A percentile compares a stretch with the other conserved stretches of the same genome.
These are phyloP conservation scores for Rosa rugosa DNA, from an alignment of 306 rosid genomes.

Conservation along the genomic window DNA sequence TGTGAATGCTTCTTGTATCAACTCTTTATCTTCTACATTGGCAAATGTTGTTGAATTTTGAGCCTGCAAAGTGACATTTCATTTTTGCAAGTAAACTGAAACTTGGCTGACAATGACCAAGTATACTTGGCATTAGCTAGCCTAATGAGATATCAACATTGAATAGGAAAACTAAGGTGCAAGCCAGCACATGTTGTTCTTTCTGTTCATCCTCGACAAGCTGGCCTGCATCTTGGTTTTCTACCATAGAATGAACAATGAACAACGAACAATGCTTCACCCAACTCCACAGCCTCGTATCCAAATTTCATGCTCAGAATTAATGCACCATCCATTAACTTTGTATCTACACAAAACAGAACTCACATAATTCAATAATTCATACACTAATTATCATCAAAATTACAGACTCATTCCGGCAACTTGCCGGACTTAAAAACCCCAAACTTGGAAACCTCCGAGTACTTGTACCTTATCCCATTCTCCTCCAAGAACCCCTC, in stretches of 20 bases:
- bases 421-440: constrained; percentile 45
- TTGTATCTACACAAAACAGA: not conserved
- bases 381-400: not conserved
- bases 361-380: not conserved
- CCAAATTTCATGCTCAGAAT: not conserved
- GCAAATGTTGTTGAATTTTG: not conserved
- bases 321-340: no score
- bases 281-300: not conserved
- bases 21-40: not conserved
- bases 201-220: not conserved
- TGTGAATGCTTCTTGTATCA: not conserved
- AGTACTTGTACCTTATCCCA: constrained; percentile 45
- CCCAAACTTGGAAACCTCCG: constrained; percentile 42
- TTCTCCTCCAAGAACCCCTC: constrained; percentile 38
- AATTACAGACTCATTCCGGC: constrained; percentile 26
- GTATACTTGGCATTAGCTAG: not conserved
- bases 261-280: not conserved
- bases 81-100: not conserved
- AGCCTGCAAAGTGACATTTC: not conserved
- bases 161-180: not conserved
- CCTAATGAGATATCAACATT: not conserved
- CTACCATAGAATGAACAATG: not conserved
- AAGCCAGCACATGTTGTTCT: not conserved
- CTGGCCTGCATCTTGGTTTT: not conserved
- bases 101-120: not conserved